Percentiles rank a stretch among this genome's conserved stretches.
These are phyloP conservation scores for Arctostaphylos glauca DNA, from an alignment of 148 eudicot genomes.

Conservation along the genomic window DNA sequence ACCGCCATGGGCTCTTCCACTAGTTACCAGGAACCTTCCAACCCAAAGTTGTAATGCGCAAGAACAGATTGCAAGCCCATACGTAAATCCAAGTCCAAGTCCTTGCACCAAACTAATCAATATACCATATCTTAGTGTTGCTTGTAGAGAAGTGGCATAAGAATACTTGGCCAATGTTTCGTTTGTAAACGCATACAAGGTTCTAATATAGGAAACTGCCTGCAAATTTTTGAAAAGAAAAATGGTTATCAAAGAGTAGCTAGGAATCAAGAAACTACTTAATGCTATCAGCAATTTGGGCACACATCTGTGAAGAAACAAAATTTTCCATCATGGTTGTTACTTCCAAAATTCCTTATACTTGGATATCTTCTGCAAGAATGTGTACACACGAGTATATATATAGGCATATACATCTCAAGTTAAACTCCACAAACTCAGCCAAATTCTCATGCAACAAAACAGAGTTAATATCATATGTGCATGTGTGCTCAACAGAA, in stretches of 20 bases:
- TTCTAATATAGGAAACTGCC: constrained; percentile 84
- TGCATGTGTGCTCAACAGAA: background rate
- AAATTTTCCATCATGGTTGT: background rate
- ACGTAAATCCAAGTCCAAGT: constrained; percentile 96
- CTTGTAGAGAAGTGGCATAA: constrained; percentile 96
- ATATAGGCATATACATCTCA: background rate
- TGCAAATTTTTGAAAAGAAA: constrained; percentile 30
- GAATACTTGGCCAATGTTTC: constrained; percentile 98
- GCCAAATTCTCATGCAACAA: background rate
- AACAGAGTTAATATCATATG: background rate
- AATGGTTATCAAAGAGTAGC: background rate
- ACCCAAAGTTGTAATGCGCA: constrained; percentile 99
- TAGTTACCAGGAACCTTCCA: constrained; percentile 79
- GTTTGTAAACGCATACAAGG: constrained; percentile 86
- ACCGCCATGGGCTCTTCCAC: constrained; percentile 83
- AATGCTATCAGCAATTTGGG: background rate
- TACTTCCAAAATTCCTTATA: background rate
- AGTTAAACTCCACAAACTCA: background rate
- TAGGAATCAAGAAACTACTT: constrained; percentile 4
- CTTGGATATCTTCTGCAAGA: background rate
- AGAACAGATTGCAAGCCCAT: constrained; percentile 98
- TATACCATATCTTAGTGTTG: constrained; percentile 94
- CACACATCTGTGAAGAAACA: background rate
- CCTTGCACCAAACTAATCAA: constrained; percentile 99
- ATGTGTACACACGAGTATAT: background rate